Evolutionary conservation across 1,284 basidiomycete genomes (phyloP).

Genomic region (Cutaneotrichosporon sp.): DNA sequence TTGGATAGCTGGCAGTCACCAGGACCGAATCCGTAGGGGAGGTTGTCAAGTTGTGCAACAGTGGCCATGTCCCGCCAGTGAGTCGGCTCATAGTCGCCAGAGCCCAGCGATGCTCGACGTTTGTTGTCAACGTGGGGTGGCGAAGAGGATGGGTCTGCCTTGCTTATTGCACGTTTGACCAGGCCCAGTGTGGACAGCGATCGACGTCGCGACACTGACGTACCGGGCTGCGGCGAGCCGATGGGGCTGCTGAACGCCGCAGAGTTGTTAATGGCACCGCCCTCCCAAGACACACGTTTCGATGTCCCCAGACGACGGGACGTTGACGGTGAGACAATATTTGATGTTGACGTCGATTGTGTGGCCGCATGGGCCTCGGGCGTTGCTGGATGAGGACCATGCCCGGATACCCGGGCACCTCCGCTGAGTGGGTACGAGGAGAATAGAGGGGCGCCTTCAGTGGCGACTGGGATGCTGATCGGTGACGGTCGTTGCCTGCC

Average conservation of each 20-base stretch:
- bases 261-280: background rate
- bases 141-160: background rate
- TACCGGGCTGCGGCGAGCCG: background rate
- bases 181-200: constrained; percentile 8
- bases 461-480: constrained; percentile 8
- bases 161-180: constrained; percentile 3
- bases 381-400: background rate
- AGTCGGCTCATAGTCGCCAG: constrained; percentile 11
- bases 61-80: constrained; percentile 11
- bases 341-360: constrained; percentile 1
- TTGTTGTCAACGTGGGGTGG: background rate
- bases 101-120: constrained; percentile 11
- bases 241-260: constrained; percentile 1
- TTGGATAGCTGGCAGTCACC: constrained; percentile 2
- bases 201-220: constrained; percentile 8
- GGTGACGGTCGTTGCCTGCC: background rate
- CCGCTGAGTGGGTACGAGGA: constrained; percentile 20
- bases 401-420: background rate
- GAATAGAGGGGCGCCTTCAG: constrained; percentile 6
- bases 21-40: constrained; percentile 8
- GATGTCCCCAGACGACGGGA: background rate
- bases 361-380: constrained; percentile 2
- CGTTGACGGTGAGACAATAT: background rate
- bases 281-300: background rate
- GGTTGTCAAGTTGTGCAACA: constrained; percentile 5